Evolutionary conservation across 352 stramenopile species (phyloP).

Genomic region (Globisporangium acanthophoron): DNA sequence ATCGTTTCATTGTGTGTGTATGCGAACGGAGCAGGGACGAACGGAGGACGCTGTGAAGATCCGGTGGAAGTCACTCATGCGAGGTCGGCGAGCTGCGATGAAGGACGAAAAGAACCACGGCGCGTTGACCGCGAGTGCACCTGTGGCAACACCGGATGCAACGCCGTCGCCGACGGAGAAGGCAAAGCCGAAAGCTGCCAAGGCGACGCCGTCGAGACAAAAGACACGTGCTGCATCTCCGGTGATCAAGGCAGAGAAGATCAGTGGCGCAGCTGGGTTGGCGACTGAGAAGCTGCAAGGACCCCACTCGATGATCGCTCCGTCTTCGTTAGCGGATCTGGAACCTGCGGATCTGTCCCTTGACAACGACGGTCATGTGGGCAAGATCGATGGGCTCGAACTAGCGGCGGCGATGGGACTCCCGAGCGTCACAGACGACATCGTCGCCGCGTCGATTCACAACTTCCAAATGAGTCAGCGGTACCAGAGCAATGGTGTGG

Average conservation of each 20-base stretch:
- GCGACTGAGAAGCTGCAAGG: background rate
- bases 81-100: conserved; percentile 54
- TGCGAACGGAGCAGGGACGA: conserved; percentile 39
- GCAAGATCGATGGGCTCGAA: conserved; percentile 21
- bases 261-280: conserved; percentile 2
- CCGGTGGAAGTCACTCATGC: conserved; percentile 90
- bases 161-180: conserved; percentile 13
- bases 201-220: conserved; percentile 31
- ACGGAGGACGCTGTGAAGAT: conserved; percentile 94
- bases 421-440: conserved; percentile 58
- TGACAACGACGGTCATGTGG: conserved; percentile 4
- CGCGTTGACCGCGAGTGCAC: background rate
- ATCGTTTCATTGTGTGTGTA: background rate
- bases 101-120: conserved; percentile 54
- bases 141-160: background rate
- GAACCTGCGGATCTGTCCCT: conserved; percentile 13
- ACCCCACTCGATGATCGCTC: background rate
- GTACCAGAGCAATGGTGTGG: conserved; percentile 19
- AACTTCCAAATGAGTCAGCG: conserved; percentile 71
- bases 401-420: conserved; percentile 29
- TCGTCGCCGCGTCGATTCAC: conserved; percentile 68
- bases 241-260: conserved; percentile 19
- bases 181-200: conserved; percentile 26
- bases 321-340: conserved; percentile 1
- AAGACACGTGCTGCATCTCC: conserved; percentile 32